Evolutionary conservation across 306 rosid genomes (phyloP).

Genomic region (Acacia acuminata): DNA sequence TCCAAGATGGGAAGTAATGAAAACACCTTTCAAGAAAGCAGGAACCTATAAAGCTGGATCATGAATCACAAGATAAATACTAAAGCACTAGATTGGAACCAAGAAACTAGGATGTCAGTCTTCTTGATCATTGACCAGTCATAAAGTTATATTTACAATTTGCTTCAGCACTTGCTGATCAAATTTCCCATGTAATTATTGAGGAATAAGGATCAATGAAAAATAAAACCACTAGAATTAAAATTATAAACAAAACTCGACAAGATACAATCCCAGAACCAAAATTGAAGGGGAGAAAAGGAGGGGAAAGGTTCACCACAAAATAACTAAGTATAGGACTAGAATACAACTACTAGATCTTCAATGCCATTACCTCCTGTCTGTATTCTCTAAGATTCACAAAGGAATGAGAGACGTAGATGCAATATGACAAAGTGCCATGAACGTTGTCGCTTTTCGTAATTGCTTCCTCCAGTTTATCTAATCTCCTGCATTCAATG

Average conservation of each 20-base stretch:
- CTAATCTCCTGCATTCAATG: conserved; percentile 95
- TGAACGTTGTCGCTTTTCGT: conserved; percentile 90
- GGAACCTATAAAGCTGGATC: neutral
- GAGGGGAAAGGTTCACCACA: conserved; percentile 4
- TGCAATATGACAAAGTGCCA: conserved; percentile 93
- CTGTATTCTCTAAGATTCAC: conserved; percentile 94
- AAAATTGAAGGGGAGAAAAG: neutral
- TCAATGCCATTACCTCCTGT: conserved; percentile 65
- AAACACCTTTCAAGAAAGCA: neutral
- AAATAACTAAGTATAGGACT: conserved; percentile 15
- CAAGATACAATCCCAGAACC: conserved; percentile 2
- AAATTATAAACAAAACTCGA: neutral
- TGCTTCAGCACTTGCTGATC: neutral
- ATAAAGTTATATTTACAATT: neutral
- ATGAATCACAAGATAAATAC: neutral
- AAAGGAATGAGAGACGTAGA: conserved; percentile 82
- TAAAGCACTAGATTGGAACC: neutral
- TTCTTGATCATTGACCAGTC: neutral
- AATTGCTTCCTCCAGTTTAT: conserved; percentile 97
- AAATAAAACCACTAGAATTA: conserved; percentile 11
- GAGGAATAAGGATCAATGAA: neutral
- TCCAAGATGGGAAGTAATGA: neutral
- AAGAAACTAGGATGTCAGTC: neutral
- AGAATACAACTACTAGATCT: conserved; percentile 1
- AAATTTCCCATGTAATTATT: neutral